Base-by-base conservation (phyloP, 2,329 filamentous ascomycete species). In the Aspergillus sp. region DNA sequence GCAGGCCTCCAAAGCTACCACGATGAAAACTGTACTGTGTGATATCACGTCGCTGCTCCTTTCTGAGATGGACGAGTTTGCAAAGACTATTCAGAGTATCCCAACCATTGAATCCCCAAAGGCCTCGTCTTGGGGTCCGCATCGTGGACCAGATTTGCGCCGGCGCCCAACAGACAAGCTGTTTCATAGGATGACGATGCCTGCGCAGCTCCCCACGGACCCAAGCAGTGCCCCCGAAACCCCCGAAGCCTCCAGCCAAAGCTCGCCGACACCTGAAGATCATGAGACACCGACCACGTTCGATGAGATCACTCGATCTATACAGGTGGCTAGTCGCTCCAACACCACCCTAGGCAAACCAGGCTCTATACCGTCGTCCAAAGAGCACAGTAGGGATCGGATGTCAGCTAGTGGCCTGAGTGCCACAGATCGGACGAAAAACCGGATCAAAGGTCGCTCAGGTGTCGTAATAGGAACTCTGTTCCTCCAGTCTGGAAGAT, bases 401-500 rank as follows among this genome's bases (percentile, higher is more conserved):
- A 79, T 83, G 62, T 84, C 84, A 23, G 77, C 84, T 21, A 82
- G 84, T 54, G 91, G 91, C 0, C 91, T 96, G 49, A 88, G 89
- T 56, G 79, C 89, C 59, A 89, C 88, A 64, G 91, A 96, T 69
- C 82, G 89, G 62, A 90, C 87, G 71, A 87, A 91, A 61, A 88
- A 88, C 64, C 91, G 91, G 71, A 91, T 91, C 31, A 93, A 90
- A 72, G 89, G 90, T 27, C 87, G 93, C 55, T 84, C 90, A 14
- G 86, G 86, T 21, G 87, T 97, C 56, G 84, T 96, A 8, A 82
- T 96, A 64, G 93, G 91, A 1, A 91, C 90, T 15, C 81, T 97
- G 63, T 96, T 93, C 72, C 84, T 99, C 65, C 90, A 93, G 73
- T 90, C 91, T 53, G 95, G 95, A 25, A 86, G 92, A 61, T 97